phyloP scores from a whole-genome alignment of 129 eudicot genomes.

The Cynara cardunculus region DNA sequence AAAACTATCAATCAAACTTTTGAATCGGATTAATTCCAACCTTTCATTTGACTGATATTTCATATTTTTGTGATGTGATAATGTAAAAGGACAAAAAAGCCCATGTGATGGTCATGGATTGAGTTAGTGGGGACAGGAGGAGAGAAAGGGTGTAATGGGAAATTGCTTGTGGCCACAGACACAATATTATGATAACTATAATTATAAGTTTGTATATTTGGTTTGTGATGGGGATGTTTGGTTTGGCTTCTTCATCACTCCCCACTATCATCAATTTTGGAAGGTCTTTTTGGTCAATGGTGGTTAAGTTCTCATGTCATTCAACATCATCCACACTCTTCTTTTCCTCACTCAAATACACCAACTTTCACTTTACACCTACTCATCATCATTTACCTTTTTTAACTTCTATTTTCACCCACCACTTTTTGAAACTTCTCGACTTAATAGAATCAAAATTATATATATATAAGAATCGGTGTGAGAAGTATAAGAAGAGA shows the following conservation, averaged over 20 bases:
- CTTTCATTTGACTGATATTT: constrained; percentile 3
- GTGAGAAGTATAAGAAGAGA: too few species aligned
- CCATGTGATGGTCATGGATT: constrained; percentile 19
- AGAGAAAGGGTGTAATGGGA: constrained; percentile 5
- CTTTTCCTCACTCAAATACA: constrained; percentile 21
- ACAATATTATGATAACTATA: constrained; percentile 2
- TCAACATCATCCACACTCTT: constrained; percentile 36
- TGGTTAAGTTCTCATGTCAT: constrained; percentile 36
- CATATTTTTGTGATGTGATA: background rate
- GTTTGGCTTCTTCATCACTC: constrained; percentile 33
- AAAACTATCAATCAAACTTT: background rate
- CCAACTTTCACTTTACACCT: constrained; percentile 25
- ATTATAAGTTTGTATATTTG: constrained; percentile 3
- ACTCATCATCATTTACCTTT: background rate
- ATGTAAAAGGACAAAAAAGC: background rate
- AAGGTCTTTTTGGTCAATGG: constrained; percentile 27
- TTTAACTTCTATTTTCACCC: background rate
- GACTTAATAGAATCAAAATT: background rate
- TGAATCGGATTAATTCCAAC: background rate
- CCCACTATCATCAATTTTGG: constrained; percentile 29
- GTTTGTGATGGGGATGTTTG: constrained; percentile 22
- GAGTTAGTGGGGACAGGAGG: constrained; percentile 16
- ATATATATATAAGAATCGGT: too few species aligned
- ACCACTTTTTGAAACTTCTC: background rate
- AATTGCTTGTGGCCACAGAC: constrained; percentile 29